Conservation (phyloP, 2,329 filamentous ascomycete genomes). For the Ceratocystiopsis minuta region DNA sequence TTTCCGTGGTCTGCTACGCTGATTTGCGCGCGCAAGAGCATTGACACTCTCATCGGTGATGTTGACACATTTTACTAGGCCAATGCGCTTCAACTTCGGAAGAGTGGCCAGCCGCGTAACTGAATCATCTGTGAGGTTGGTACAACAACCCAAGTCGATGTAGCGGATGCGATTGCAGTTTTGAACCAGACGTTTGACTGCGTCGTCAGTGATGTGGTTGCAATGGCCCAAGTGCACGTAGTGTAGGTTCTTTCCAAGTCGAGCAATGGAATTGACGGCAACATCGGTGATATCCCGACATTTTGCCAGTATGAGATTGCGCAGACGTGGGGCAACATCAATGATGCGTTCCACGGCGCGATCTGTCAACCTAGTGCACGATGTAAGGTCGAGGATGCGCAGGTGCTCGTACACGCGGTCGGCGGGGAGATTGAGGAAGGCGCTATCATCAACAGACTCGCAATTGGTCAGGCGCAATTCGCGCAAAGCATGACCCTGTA, state of each 20-base stretch:
- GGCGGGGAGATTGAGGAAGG: conserved; percentile 62
- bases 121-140: conserved; percentile 75
- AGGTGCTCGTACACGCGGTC: conserved; percentile 65
- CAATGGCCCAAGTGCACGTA: conserved; percentile 95
- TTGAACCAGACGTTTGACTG: conserved; percentile 68
- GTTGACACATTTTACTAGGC: conserved; percentile 77
- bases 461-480: conserved; percentile 81
- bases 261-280: conserved; percentile 72
- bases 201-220: conserved; percentile 72
- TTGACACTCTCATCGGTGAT: conserved; percentile 85
- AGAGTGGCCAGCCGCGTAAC: conserved; percentile 69
- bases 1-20: conserved; percentile 29
- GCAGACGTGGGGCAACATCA: conserved; percentile 64
- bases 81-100: conserved; percentile 87
- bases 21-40: conserved; percentile 57
- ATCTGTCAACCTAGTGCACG: conserved; percentile 69
- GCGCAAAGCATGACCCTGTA: conserved; percentile 64
- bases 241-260: conserved; percentile 85
- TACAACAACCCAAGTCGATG: conserved; percentile 93
- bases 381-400: conserved; percentile 84
- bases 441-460: conserved; percentile 66
- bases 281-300: conserved; percentile 83
- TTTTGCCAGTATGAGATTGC: conserved; percentile 87
- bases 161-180: conserved; percentile 88
- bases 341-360: conserved; percentile 79